Evolutionary conservation across 768 basidiomycete species (phyloP).

Genomic region (Agrocybe chaxingu): DNA sequence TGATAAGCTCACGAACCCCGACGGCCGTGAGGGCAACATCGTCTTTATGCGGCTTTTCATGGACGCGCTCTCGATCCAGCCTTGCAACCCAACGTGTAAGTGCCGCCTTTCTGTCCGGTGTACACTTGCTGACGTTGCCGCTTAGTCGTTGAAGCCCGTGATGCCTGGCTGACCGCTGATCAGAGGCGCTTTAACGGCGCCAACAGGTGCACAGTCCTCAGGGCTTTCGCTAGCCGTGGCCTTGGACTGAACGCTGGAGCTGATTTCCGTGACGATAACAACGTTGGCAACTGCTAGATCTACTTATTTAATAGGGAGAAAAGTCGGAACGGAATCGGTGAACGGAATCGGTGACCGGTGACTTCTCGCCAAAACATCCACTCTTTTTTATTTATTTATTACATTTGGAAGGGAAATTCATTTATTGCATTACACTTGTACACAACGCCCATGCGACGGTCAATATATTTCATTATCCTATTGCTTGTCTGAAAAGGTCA

Average conservation of each 20-base stretch:
- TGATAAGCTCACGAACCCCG: slow-evolving; percentile 31
- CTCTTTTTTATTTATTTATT: no score
- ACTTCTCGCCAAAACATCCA: no score
- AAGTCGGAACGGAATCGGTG: no score
- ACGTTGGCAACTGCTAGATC: no score
- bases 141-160: slow-evolving; percentile 24
- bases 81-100: slow-evolving; percentile 42
- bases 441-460: no score
- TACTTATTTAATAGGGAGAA: no score
- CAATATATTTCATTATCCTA: not conserved
- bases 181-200: slow-evolving; percentile 39
- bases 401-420: no score
- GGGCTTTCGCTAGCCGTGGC: slow-evolving; percentile 44
- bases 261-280: not conserved
- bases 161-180: slow-evolving; percentile 49
- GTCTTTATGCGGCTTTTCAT: slow-evolving; percentile 44
- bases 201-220: slow-evolving; percentile 42
- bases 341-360: no score
- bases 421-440: no score
- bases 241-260: slow-evolving; percentile 32
- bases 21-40: slow-evolving; percentile 35
- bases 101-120: not conserved
- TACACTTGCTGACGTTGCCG: not conserved
- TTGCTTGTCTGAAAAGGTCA: not conserved
- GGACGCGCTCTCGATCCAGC: slow-evolving; percentile 39